Evolutionary conservation across 2,329 filamentous ascomycete species (phyloP), one percentile per base, ranked within the genome.

Genomic region (Trichoderma brevicompactum): DNA sequence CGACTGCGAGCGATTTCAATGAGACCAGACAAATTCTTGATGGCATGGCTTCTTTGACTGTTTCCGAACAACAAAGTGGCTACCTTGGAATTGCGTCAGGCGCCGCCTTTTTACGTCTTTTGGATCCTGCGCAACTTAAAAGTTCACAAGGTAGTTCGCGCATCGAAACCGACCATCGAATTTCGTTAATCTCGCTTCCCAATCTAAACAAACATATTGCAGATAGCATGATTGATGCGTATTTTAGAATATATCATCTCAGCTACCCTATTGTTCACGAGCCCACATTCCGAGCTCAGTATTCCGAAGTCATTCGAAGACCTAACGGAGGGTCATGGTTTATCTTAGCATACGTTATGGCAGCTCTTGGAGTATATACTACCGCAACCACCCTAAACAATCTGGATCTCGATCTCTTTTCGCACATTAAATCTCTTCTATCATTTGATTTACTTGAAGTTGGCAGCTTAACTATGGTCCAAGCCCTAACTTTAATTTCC

Each of bases 221-320:
- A 28, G 74, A 76, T 49, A 64, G 69, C 32, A 77, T 80, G 64
- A 76, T 80, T 10, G 74, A 78, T 50, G 74, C 78, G 0, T 82
- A 82, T 67, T 83, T 83, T 65, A 69, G 72, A 1, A 72, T 77
- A 17, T 82, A 81, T 67, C 80, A 83, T 67, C 69, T 77, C 19
- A 78, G 76, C 34, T 83, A 82, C 64, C 82, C 81, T 0, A 75
- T 83, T 7, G 69, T 83, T 2, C 79, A 83, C 59, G 81, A 83
- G 60, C 74, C 78, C 2, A 79, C 78, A 0, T 83, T 83, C 65
- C 74, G 80, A 13, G 78, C 74, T 7, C 71, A 75, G 60, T 73
- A 75, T 55, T 72, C 71, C 19, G 74, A 76, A 52, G 71, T 77
- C 7, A 75, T 78, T 17, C 68, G 71, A 7, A 70, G 75, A 6